phyloP scores from a whole-genome alignment of 1,284 basidiomycete species.

The Leccinum subspadiceum region DNA sequence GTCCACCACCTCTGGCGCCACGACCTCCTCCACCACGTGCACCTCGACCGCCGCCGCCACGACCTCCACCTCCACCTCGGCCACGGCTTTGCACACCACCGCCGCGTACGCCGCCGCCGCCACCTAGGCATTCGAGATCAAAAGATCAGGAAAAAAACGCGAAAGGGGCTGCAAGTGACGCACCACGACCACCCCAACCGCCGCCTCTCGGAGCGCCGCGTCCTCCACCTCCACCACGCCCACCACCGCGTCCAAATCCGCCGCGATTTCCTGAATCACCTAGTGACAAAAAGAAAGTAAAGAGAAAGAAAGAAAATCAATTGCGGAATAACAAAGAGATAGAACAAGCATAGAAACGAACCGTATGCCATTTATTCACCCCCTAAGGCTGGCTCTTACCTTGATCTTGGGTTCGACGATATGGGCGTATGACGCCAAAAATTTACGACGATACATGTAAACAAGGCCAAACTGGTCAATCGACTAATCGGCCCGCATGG shows the following conservation, averaged over 20 bases:
- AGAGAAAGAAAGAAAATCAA: neutral
- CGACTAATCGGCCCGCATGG: neutral
- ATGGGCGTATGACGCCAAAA: slow-evolving; percentile 10
- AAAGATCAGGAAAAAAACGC: neutral
- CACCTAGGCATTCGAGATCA: slow-evolving; percentile 19
- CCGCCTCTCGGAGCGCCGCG: slow-evolving; percentile 49
- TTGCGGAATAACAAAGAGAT: neutral
- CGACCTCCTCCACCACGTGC: slow-evolving; percentile 40
- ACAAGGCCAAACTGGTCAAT: slow-evolving; percentile 12
- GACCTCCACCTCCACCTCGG: slow-evolving; percentile 23
- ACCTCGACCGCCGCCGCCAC: slow-evolving; percentile 32
- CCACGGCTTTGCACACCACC: slow-evolving; percentile 32
- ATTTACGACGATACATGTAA: slow-evolving; percentile 12
- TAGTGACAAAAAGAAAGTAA: slow-evolving; percentile 17
- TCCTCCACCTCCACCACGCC: slow-evolving; percentile 36
- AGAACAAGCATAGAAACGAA: slow-evolving; percentile 5
- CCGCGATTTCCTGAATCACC: slow-evolving; percentile 56
- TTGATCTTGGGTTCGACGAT: slow-evolving; percentile 13
- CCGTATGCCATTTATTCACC: slow-evolving; percentile 31
- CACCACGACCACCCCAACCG: slow-evolving; percentile 35
- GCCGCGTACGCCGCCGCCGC: slow-evolving; percentile 25
- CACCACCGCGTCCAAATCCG: slow-evolving; percentile 43
- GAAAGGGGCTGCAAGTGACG: neutral
- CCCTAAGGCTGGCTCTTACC: slow-evolving; percentile 16
- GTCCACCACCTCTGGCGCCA: slow-evolving; percentile 36